Conservation (phyloP, 2,329 filamentous ascomycete species). For the Aspergillus niger region DNA sequence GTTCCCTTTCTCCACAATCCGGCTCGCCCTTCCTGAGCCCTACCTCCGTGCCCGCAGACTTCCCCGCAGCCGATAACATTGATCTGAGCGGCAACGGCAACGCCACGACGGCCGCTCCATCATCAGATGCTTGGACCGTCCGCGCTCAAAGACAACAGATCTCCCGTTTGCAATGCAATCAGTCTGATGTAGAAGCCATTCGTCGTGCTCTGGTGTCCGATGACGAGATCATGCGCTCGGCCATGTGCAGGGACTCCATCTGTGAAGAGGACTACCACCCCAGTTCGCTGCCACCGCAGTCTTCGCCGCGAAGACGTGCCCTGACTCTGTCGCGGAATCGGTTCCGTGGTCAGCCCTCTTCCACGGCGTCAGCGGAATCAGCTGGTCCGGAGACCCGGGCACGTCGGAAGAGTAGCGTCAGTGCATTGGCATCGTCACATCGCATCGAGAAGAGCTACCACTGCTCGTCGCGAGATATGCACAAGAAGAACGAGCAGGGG, state of each 20-base stretch:
- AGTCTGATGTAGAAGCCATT: conserved; percentile 40
- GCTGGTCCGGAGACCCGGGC: background rate
- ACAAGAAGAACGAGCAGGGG: conserved; percentile 40
- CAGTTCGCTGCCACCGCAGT: conserved; percentile 39
- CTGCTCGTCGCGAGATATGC: conserved; percentile 26
- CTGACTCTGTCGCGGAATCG: conserved; percentile 32
- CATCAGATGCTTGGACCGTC: conserved; percentile 26
- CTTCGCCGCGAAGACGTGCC: conserved; percentile 35
- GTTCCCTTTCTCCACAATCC: conserved; percentile 59
- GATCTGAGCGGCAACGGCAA: background rate
- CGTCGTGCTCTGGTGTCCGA: conserved; percentile 36
- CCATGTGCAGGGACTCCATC: conserved; percentile 12
- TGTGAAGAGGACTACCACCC: conserved; percentile 39
- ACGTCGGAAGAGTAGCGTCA: conserved; percentile 34
- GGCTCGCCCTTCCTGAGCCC: conserved; percentile 33
- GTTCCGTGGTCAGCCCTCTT: conserved; percentile 26
- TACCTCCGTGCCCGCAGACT: conserved; percentile 32
- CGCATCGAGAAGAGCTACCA: conserved; percentile 40
- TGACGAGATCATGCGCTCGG: conserved; percentile 22
- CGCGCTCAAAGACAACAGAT: conserved; percentile 44
- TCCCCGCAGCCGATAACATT: conserved; percentile 6
- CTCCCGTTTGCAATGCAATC: conserved; percentile 43
- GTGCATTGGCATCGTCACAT: conserved; percentile 24
- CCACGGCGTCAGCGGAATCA: background rate
- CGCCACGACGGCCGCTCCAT: too few species aligned